Conservation (phyloP, 2,329 filamentous ascomycete genomes). For the Zymoseptoria brevis region DNA sequence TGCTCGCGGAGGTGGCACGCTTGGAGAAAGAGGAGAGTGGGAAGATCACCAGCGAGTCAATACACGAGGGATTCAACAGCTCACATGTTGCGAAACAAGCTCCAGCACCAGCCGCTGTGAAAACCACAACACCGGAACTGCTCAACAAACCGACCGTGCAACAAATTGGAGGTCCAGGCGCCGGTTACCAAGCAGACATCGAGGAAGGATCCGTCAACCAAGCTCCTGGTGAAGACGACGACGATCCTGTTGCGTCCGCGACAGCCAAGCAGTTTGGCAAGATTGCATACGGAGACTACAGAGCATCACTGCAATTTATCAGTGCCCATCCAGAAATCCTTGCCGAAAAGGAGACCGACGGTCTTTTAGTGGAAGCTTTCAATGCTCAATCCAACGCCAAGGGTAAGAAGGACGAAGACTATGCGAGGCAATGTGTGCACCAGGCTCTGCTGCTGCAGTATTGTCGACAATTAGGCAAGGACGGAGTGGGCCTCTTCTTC, state of each 20-base stretch:
- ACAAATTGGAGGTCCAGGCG: constrained; percentile 27
- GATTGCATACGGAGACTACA: constrained; percentile 69
- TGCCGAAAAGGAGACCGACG: constrained; percentile 80
- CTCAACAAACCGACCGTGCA: constrained; percentile 45
- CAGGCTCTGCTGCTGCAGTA: constrained; percentile 90
- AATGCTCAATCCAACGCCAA: constrained; percentile 72
- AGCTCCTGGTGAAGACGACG: constrained; percentile 46
- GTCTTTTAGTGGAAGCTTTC: constrained; percentile 83
- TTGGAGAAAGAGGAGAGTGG: constrained; percentile 75
- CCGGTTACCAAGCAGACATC: constrained; percentile 55
- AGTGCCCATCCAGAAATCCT: constrained; percentile 70
- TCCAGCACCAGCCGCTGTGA: constrained; percentile 13
- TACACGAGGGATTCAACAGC: constrained; percentile 84
- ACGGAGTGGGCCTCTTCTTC: constrained; percentile 90
- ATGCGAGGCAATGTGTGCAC: constrained; percentile 80
- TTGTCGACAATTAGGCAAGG: constrained; percentile 78
- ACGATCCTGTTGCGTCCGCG: constrained; percentile 65
- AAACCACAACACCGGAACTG: constrained; percentile 32
- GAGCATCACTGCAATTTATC: constrained; percentile 66
- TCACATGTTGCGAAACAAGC: constrained; percentile 63
- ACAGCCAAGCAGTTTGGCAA: constrained; percentile 73
- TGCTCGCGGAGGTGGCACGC: constrained; percentile 65
- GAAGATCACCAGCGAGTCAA: constrained; percentile 89
- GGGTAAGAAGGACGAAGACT: constrained; percentile 41
- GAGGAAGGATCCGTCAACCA: constrained; percentile 43